Conservation (phyloP, 331 rosid species). For the Telfairia occidentalis region DNA sequence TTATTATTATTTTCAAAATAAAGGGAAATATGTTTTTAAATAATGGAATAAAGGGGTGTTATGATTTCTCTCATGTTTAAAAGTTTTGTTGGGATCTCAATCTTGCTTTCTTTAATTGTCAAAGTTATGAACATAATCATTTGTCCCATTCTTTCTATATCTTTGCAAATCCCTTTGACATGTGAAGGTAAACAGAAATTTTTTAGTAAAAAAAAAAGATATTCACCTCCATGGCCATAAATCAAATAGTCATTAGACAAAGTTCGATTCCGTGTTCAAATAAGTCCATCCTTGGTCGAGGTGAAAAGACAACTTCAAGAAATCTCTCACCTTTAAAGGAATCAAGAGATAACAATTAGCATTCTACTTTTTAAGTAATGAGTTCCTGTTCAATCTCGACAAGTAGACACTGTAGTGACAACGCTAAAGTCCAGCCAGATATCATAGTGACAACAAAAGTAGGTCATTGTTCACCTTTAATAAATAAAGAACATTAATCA, state of each 20-base stretch:
- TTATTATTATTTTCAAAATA: not conserved
- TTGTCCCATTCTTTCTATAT: not conserved
- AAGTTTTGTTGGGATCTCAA: constrained; percentile 4
- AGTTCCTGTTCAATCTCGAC: no score
- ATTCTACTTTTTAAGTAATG: not conserved
- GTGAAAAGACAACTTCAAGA: not conserved
- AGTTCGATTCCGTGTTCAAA: not conserved
- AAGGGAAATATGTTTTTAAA: not conserved
- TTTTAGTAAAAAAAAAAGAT: not conserved
- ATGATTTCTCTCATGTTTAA: constrained; percentile 2
- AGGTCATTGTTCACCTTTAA: no score
- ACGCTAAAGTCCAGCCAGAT: no score
- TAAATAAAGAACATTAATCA: no score
- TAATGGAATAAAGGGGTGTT: not conserved
- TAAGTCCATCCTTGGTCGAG: not conserved
- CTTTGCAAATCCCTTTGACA: constrained; percentile 8
- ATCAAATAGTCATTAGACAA: not conserved
- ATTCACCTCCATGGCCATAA: not conserved
- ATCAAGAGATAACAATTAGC: not conserved
- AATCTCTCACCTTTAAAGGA: not conserved
- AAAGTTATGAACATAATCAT: constrained; percentile 8
- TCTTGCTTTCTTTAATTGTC: not conserved
- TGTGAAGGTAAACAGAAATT: not conserved
- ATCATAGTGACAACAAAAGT: no score
- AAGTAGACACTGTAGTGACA: no score